Base-by-base conservation (phyloP, 2,329 filamentous ascomycete genomes). In the Myriosclerotinia duriaeana region DNA sequence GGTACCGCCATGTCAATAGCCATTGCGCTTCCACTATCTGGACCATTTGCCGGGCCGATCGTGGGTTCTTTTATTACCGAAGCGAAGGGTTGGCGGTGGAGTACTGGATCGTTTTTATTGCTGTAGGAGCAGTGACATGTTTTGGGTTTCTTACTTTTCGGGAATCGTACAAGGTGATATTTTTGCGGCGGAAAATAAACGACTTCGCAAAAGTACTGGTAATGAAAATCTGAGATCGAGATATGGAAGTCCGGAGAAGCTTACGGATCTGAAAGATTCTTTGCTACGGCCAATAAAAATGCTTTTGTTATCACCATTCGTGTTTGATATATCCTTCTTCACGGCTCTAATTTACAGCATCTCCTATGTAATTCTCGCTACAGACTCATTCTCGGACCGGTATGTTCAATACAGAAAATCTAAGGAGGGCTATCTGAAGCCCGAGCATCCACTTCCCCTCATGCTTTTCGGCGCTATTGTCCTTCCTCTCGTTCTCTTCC, bases 401-500 rank as follows among this genome's bases (percentile, higher is more conserved):
- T 63, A 63, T 9, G 53, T 53, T 22, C 40, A 53, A 40, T 54
- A 63, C 48, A 63, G n/a, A n/a, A 63, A 54, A n/a, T 53, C 60
- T 1, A 7, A 54, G 54, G 60, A 54, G 26, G 60, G 60, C 22
- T 53, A 63, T 9, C 48, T 63, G 11, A 68, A 72, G 8, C 78
- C 79, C 0, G 80, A 82, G 62, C 76, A 76, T 30, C 76, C 79
- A 0, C 74, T 83, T 0, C 80, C 76, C 75, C 78, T 77, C 36
- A 77, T 78, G 38, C 78, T 81, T 68, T 66, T 79, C 0, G 79
- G 77, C 0, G 72, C 77, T 1, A 75, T 79, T 0, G 65, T 77
- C 1, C 76, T 82, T 8, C 78, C 81, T 0, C 69, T 81, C 1
- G 81, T 83, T 0, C 74, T 83, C 0, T 82, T 82, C 69, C 81